phyloP scores from a whole-genome alignment of 2,329 filamentous ascomycete species.

The Lasiodiplodia citricola region DNA sequence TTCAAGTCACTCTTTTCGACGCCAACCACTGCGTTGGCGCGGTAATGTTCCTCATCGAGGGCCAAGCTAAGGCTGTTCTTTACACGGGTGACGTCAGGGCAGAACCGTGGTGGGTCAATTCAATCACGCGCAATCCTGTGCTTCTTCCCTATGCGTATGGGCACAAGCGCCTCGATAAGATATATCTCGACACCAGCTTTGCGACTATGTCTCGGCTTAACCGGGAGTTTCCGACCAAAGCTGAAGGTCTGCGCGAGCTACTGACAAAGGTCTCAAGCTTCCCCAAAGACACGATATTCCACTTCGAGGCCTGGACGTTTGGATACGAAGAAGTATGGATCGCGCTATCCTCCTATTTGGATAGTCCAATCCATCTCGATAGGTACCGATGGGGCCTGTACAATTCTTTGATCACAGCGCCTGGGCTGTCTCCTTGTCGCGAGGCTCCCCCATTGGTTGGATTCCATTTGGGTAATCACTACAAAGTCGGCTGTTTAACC shows the following conservation, averaged over 20 bases:
- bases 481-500: slow-evolving; percentile 75
- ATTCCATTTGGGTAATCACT: slow-evolving; percentile 74
- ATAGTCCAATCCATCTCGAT: slow-evolving; percentile 79
- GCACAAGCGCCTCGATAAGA: slow-evolving; percentile 66
- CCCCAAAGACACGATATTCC: slow-evolving; percentile 76
- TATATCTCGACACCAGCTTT: slow-evolving; percentile 92
- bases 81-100: slow-evolving; percentile 91
- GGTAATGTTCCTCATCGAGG: slow-evolving; percentile 90
- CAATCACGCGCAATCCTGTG: slow-evolving; percentile 71
- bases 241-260: slow-evolving; percentile 76
- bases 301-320: slow-evolving; percentile 89
- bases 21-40: slow-evolving; percentile 91
- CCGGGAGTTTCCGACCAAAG: slow-evolving; percentile 65
- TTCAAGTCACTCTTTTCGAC: slow-evolving; percentile 84
- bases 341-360: slow-evolving; percentile 72
- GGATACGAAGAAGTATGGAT: slow-evolving; percentile 94
- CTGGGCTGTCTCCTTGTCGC: slow-evolving; percentile 51
- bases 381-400: slow-evolving; percentile 80
- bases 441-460: slow-evolving; percentile 74
- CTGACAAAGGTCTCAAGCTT: slow-evolving; percentile 71
- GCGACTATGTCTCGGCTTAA: slow-evolving; percentile 57
- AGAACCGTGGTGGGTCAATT: slow-evolving; percentile 84
- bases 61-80: slow-evolving; percentile 70
- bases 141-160: slow-evolving; percentile 72
- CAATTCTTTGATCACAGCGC: slow-evolving; percentile 55